Conservation (phyloP, 1,139 yeast genomes). For the Yamadazyma oceani region DNA sequence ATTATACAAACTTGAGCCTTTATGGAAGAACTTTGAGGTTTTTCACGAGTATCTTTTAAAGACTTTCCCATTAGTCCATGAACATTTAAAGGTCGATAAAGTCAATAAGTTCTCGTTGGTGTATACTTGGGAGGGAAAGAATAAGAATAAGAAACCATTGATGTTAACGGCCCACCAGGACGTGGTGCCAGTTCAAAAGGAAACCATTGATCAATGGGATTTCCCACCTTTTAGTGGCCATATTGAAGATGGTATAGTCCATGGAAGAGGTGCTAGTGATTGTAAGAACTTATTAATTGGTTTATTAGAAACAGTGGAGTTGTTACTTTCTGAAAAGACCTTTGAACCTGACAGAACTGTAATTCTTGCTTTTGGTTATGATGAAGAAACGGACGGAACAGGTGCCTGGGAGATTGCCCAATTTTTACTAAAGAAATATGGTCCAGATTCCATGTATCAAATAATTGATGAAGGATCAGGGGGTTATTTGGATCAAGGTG, state of each 20-base stretch:
- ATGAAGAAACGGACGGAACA: slow-evolving; percentile 45
- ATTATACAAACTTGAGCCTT: slow-evolving; percentile 26
- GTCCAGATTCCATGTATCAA: slow-evolving; percentile 40
- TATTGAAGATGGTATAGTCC: slow-evolving; percentile 38
- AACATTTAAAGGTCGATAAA: slow-evolving; percentile 29
- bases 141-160: slow-evolving; percentile 33
- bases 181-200: slow-evolving; percentile 48
- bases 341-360: slow-evolving; percentile 44
- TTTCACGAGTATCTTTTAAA: slow-evolving; percentile 31
- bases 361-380: slow-evolving; percentile 48
- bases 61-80: slow-evolving; percentile 33
- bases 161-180: slow-evolving; percentile 51
- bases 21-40: slow-evolving; percentile 31
- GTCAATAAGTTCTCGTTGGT: slow-evolving; percentile 35
- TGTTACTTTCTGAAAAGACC: slow-evolving; percentile 31
- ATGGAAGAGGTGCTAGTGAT: slow-evolving; percentile 51
- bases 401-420: slow-evolving; percentile 35
- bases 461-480: slow-evolving; percentile 48
- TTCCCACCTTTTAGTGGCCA: slow-evolving; percentile 45
- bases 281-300: slow-evolving; percentile 47
- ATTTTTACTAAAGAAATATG: slow-evolving; percentile 33
- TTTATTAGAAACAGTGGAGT: slow-evolving; percentile 41
- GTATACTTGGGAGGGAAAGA: slow-evolving; percentile 37
- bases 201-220: slow-evolving; percentile 41
- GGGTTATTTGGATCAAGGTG: slow-evolving; percentile 36